Evolutionary conservation across 2,329 filamentous ascomycete genomes (phyloP), one percentile per base, ranked within the genome.

Genomic region (Orbilia javanica): DNA sequence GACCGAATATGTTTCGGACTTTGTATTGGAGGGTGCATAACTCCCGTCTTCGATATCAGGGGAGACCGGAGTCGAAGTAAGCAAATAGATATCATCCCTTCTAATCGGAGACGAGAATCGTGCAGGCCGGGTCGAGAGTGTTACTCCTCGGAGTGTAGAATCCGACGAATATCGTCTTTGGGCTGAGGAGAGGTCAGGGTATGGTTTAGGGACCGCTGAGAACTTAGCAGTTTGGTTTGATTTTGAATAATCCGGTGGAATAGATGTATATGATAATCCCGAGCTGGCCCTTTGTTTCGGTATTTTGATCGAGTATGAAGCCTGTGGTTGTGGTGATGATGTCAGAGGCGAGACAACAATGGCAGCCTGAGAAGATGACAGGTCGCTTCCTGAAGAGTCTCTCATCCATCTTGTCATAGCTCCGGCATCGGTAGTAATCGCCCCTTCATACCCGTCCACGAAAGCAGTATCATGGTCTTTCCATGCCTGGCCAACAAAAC

Each of bases 311-410:
- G 65, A 42, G 36, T 46, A 44, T 25, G 57, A 15, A 13, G 36
- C 22, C 4, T 50, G 27, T 15, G 39, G 25, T 22, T 67, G 62
- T 7, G 70, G 46, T 7, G 62, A n/a, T 10, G 53, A n/a, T 10
- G 53, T 25, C 13, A 52, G 29, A 44, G 71, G 25, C 6, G 70
- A 68, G 34, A 66, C 31, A 64, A 71, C 22, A 3, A 77, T 18
- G 1, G 39, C 52, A 7, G 50, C 52, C 22, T 52, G 55, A 27
- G 46, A 55, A 11, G 73, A 67, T 34, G 73, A 77, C 13, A 77
- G 18, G 13, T 77, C 73, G 34, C 73, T 77, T 25, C 73, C 73
- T n/a, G 66, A 66, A n/a, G 73, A 77, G 31, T 77, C 66, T 27
- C 73, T 57, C 50, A 71, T 71, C 73, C 73, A 77, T 39, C 73